Evolutionary conservation across 495 filamentous ascomycete species (phyloP), one percentile per base, ranked within the genome.

Genomic region (Penicillium bovifimosum): DNA sequence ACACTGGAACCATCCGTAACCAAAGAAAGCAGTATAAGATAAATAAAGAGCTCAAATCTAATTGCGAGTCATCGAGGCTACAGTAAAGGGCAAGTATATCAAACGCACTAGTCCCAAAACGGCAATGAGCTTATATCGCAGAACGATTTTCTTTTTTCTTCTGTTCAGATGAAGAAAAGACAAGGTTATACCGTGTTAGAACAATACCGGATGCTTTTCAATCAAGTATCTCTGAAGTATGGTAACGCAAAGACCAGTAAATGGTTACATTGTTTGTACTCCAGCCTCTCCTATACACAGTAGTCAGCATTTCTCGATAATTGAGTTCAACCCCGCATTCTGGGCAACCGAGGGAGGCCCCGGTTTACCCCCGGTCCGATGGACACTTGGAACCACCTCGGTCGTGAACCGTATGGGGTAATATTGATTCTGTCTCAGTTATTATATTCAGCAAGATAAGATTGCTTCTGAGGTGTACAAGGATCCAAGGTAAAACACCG

Each of bases 291-390:
- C n/a, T n/a, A n/a, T n/a, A n/a, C n/a, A n/a, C n/a, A n/a, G n/a
- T n/a, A n/a, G n/a, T n/a, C n/a, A n/a, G n/a, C 1, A 39, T 17
- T 39, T 5, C 6, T 29, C 7, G 13, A 29, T 42, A n/a, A n/a
- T n/a, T n/a, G 8, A 9, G 18, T 27, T 27, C 32, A 34, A 27
- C 48, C 48, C 48, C 48, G 48, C 48, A 50, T 50, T 50, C 20
- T 24, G 34, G 34, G 34, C 38, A 40, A 36, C 48, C 38, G 48
- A 50, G 28, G 36, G 11, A n/a, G n/a, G n/a, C n/a, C n/a, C n/a
- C n/a, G n/a, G n/a, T n/a, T n/a, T n/a, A n/a, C n/a, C n/a, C n/a
- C n/a, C n/a, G n/a, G n/a, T n/a, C 48, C 38, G 48, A 50, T 17
- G 36, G 11, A 40, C 11, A 47, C 20, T 24, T 24, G 20, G 20